Evolutionary conservation across 768 basidiomycete species (phyloP), one percentile per base, ranked within the genome.

Genomic region (Tubosaeta brunneosetosa): DNA sequence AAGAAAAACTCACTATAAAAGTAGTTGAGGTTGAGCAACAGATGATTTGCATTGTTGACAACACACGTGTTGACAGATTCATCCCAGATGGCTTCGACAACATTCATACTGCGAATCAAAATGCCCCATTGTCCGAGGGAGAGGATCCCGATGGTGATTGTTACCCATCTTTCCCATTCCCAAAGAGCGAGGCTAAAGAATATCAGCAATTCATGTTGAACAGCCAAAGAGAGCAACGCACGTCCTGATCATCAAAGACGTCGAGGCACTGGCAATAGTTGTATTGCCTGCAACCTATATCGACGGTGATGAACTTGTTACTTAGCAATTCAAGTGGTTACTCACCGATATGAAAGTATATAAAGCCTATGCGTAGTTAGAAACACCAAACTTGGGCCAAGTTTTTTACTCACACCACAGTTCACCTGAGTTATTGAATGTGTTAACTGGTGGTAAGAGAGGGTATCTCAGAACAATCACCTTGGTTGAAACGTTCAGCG

Each of bases 241-340:
- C 84, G 85, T 85, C 65, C 85, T 75, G 46, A 86, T 73, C 82
- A 86, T 84, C 37, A 88, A 73, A 27, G 82, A 84, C 1, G 83
- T 86, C 27, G 47, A 63, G 51, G 62, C 62, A 36, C 62, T 65
- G 9, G 61, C 62, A 29, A 63, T 63, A 26, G 62, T 65, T 10
- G 61, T 66, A 19, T 63, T 65, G 13, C 62, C 63, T 12, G 63
- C 62, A 48, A 63, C 63, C 62, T 63, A 47, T 7, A 46, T 31
- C 31, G 44, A 48, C 32, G 25, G 5, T 6, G 42, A 44, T 52
- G 51, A 57, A 45, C 36, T 50, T 37, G 26, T 41, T 19, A 9
- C 6, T 36, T 7, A 44, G 12, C 8, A 17, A 27, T 6, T 13
- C 4, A 47, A 31, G 33, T 19, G 25, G 13, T 13, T 4, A 64